These are phyloP conservation scores for Nannochloris sp. DNA, from an alignment of 139 green algal genomes.

Conservation along the genomic window DNA sequence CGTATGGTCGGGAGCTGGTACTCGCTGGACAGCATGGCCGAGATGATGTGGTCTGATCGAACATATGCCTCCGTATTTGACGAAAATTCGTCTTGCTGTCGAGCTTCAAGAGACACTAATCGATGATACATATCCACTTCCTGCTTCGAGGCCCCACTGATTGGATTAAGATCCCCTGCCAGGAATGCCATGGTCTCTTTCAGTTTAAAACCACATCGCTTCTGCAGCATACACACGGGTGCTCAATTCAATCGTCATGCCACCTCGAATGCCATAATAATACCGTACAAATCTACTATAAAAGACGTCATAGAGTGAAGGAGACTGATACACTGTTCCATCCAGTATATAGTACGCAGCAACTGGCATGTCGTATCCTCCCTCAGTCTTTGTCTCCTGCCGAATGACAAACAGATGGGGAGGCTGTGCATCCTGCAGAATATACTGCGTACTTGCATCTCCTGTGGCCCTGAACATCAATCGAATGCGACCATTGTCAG, in stretches of 20 bases:
- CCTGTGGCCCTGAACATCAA: neutral
- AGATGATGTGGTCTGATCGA: too few species aligned
- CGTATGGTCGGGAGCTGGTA: too few species aligned
- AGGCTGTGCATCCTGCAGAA: conserved; percentile 46
- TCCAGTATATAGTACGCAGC: conserved; percentile 75
- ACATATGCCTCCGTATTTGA: too few species aligned
- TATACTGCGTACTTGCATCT: conserved; percentile 53
- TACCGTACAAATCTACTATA: conserved; percentile 36
- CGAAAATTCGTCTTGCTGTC: too few species aligned
- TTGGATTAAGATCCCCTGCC: neutral
- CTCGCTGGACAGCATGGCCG: too few species aligned
- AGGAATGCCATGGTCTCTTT: neutral
- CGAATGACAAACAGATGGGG: conserved; percentile 80
- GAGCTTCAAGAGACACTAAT: too few species aligned
- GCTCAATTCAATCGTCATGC: neutral
- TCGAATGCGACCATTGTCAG: neutral
- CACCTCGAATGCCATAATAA: neutral
- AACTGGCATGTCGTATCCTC: conserved; percentile 1
- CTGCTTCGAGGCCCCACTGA: neutral
- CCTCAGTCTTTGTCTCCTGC: conserved; percentile 44
- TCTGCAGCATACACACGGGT: neutral
- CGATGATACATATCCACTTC: too few species aligned
- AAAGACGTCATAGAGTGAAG: conserved; percentile 58
- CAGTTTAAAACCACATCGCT: neutral
- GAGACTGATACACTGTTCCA: conserved; percentile 68